Evolutionary conservation across 1,284 basidiomycete species (phyloP).

Genomic region (Ceratobasidium sp.): DNA sequence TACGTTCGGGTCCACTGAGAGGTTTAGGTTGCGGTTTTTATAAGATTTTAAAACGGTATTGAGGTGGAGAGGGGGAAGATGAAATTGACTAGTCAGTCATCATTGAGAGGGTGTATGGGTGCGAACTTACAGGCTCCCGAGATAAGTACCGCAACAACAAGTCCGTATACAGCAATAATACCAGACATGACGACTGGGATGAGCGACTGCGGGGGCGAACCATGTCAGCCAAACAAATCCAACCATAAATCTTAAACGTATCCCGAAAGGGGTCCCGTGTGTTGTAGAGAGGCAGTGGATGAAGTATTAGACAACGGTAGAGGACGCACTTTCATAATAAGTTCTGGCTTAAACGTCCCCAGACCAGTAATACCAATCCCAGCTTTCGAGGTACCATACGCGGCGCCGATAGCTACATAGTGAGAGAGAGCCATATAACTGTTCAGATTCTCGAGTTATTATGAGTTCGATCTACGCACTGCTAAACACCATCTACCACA

Average conservation of each 20-base stretch:
- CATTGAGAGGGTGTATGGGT: not conserved
- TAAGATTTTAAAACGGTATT: no score
- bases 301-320: constrained; percentile 27
- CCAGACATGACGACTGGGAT: constrained; percentile 99
- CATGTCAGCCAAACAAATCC: constrained; percentile 98
- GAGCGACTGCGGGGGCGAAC: constrained; percentile 94
- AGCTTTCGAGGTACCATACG: constrained; percentile 96
- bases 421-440: no score
- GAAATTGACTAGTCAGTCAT: no score
- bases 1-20: no score
- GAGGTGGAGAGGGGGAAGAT: no score
- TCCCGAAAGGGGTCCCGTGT: constrained; percentile 65
- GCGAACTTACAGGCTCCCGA: constrained; percentile 60
- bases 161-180: constrained; percentile 93
- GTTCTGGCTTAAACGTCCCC: constrained; percentile 93
- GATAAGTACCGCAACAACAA: constrained; percentile 93
- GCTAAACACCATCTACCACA: constrained; percentile 84
- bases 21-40: constrained; percentile 46
- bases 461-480: constrained; percentile 66
- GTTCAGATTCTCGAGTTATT: constrained; percentile 2
- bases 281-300: constrained; percentile 7
- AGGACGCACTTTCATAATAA: constrained; percentile 92
- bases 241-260: constrained; percentile 97
- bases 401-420: constrained; percentile 82
- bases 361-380: constrained; percentile 98